These are phyloP conservation scores for Persicaria tinctoria DNA, from an alignment of 148 eudicot genomes.

Conservation along the genomic window DNA sequence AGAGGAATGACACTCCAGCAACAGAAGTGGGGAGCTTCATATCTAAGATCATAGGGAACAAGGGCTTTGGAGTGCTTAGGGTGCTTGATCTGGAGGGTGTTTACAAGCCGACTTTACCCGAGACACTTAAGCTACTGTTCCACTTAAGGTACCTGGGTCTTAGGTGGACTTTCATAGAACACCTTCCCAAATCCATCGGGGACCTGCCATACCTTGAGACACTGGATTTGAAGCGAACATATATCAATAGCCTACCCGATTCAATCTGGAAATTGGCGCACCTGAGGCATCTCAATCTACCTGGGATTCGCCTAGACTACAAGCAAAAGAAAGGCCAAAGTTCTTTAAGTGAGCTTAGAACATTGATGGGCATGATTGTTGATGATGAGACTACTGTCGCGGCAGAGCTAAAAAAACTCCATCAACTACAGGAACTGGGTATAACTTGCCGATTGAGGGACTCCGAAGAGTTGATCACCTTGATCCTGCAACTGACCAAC, in stretches of 20 bases:
- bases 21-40: conserved; percentile 30
- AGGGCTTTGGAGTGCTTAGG: conserved; percentile 33
- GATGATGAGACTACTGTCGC: conserved; percentile 18
- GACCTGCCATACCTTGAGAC: conserved; percentile 38
- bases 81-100: conserved; percentile 31
- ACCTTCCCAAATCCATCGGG: conserved; percentile 38
- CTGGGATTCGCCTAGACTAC: conserved; percentile 22
- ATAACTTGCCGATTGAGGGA: conserved; percentile 21
- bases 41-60: conserved; percentile 11
- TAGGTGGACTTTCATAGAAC: conserved; percentile 42
- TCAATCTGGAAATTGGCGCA: conserved; percentile 39
- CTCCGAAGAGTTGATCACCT: conserved; percentile 11
- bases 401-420: conserved; percentile 15
- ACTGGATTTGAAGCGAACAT: conserved; percentile 41
- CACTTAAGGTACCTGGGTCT: conserved; percentile 44
- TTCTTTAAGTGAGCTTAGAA: conserved; percentile 19
- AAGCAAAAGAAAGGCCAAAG: not conserved
- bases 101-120: conserved; percentile 30
- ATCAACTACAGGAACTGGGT: conserved; percentile 30
- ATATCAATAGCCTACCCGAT: conserved; percentile 27
- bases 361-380: conserved; percentile 35
- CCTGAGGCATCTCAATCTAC: conserved; percentile 37
- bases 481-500: conserved; percentile 21
- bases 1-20: conserved; percentile 37
- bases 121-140: conserved; percentile 30